A percentile compares a stretch with the other conserved stretches of the same genome.
These are phyloP conservation scores for Bipolaris victoriae DNA, from an alignment of 2,329 filamentous ascomycete genomes.

Conservation along the genomic window DNA sequence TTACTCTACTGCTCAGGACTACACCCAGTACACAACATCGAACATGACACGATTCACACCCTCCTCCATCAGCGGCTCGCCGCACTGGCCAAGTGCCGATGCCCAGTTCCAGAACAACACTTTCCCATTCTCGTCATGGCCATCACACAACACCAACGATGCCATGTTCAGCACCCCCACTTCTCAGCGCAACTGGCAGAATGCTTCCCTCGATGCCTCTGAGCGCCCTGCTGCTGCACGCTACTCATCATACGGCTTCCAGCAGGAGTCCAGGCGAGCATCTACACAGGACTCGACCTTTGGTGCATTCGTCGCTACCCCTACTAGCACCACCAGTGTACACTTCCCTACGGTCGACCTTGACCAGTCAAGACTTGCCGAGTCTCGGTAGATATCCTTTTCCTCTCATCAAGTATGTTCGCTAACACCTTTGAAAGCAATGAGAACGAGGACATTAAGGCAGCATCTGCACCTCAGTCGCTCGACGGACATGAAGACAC, in stretches of 20 bases:
- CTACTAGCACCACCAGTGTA: constrained; percentile 37
- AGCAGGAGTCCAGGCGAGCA: constrained; percentile 30
- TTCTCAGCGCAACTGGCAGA: constrained; percentile 32
- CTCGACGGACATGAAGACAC: constrained; percentile 40
- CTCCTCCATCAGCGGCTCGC: constrained; percentile 26
- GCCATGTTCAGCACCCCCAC: constrained; percentile 32
- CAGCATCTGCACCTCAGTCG: constrained; percentile 33
- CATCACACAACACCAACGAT: constrained; percentile 25
- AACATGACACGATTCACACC: constrained; percentile 33
- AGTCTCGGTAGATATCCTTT: constrained; percentile 6
- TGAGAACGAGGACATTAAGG: constrained; percentile 37
- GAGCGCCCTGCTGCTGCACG: constrained; percentile 30
- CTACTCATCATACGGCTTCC: constrained; percentile 37
- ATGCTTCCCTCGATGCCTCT: constrained; percentile 26
- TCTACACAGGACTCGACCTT: constrained; percentile 35
- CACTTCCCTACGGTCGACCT: constrained; percentile 33
- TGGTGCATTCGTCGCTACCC: constrained; percentile 40
- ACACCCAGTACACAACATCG: constrained; percentile 35
- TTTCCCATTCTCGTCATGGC: constrained; percentile 37
- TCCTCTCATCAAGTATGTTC: not conserved
- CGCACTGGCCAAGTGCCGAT: constrained; percentile 35
- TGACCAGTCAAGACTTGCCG: constrained; percentile 27
- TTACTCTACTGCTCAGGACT: constrained; percentile 47
- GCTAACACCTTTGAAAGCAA: not conserved
- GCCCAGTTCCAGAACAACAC: constrained; percentile 35